phyloP scores from a whole-genome alignment of 2,329 filamentous ascomycete species.

The Conoideocrella luteorostrata region DNA sequence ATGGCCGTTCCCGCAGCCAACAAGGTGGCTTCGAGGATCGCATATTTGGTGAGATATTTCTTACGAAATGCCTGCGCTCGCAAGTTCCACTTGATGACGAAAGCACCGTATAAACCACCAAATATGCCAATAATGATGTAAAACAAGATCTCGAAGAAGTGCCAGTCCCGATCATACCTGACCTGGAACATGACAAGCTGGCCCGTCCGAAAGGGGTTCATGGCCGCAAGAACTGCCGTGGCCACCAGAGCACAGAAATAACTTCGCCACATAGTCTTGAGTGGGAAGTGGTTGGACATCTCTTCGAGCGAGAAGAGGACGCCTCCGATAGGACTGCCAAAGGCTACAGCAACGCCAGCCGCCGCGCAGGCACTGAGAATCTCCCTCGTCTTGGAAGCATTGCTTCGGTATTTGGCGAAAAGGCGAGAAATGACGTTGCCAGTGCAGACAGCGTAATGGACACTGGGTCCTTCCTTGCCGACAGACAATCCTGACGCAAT shows the following conservation, averaged over 20 bases:
- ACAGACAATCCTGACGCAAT: conserved; percentile 93
- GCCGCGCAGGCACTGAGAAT: conserved; percentile 92
- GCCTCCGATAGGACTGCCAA: conserved; percentile 94
- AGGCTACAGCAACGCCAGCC: conserved; percentile 91
- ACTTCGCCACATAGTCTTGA: conserved; percentile 96
- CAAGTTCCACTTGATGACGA: conserved; percentile 97
- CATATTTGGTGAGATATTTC: conserved; percentile 78
- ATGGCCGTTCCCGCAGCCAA: conserved; percentile 79
- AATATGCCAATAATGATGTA: conserved; percentile 89
- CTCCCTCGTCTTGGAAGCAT: conserved; percentile 90
- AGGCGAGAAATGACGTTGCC: conserved; percentile 92
- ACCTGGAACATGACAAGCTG: conserved; percentile 99
- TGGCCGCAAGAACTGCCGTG: conserved; percentile 83
- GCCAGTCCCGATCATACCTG: conserved; percentile 90
- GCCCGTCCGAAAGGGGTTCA: conserved; percentile 96
- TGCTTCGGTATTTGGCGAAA: conserved; percentile 86
- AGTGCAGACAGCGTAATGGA: conserved; percentile 98
- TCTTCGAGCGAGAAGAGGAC: conserved; percentile 96
- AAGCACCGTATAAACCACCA: conserved; percentile 88
- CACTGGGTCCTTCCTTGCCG: conserved; percentile 94
- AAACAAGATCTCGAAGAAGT: conserved; percentile 93
- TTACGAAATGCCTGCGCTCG: conserved; percentile 88
- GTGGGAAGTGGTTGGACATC: conserved; percentile 92
- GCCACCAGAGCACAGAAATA: conserved; percentile 97
- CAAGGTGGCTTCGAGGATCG: conserved; percentile 78